Evolutionary conservation across 2,329 filamentous ascomycete genomes (phyloP), one percentile per base, ranked within the genome.

Genomic region (Lasiodiplodia sp.): DNA sequence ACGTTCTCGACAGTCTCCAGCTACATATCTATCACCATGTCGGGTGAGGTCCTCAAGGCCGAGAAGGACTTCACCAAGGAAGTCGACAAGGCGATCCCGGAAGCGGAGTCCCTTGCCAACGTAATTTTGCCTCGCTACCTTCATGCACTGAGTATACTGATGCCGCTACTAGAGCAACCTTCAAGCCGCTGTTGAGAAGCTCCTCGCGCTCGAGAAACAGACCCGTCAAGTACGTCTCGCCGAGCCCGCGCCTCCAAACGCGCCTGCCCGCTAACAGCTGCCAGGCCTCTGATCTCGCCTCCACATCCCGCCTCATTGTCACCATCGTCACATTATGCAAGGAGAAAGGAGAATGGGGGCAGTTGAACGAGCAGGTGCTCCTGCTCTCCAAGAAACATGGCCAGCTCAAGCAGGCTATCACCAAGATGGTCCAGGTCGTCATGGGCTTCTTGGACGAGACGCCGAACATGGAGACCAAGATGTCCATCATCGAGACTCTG

Each of bases 41-140:
- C 94, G 77, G 92, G 94, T 83, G 89, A 89, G 82, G 83, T 87
- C 77, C 83, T 89, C 75, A 97, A 96, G 88, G 93, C 95, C 78
- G 96, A 99, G 86, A 97, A 97, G 91, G 96, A 99, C 89, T 97
- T 92, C 88, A 91, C 92, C 78, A 97, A 97, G 85, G 94, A 98
- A 83, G 93, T 93, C 77, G 94, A 98, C 86, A 89, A 91, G 83
- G 89, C 93, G 82, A 90, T 99, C 74, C 92, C 93, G 62, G 94
- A 97, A 83, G 93, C 94, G 69, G 90, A 98, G 86, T 87, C 92
- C 84, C 88, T 97, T 75, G 94, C 94, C 74, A 91, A 94, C 87
- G 94, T 96, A 82, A 72, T 79, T 16, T 40, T 12, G 40, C 34
- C 47, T 34, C 69, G 6, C 10, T n/a, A 28, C 18, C 66, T 3